A percentile compares a stretch with the other conserved stretches of the same genome.
Evolutionary conservation across 2,329 filamentous ascomycete genomes (phyloP).

Genomic region (Didymella arachidicola): DNA sequence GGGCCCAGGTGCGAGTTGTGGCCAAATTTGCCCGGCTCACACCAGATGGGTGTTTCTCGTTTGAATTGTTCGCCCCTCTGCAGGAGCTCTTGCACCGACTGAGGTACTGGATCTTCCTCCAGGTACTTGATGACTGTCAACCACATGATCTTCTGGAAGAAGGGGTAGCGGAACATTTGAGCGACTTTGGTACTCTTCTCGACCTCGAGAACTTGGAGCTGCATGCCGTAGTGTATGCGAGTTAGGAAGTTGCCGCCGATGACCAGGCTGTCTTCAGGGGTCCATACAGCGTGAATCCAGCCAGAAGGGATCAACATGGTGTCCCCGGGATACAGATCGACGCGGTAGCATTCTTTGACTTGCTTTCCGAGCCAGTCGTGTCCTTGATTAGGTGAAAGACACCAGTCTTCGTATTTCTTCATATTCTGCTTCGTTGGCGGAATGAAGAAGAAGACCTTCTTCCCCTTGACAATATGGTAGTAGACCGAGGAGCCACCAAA

Average conservation of each 20-base stretch:
- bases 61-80: constrained; percentile 64
- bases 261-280: constrained; percentile 72
- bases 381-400: constrained; percentile 70
- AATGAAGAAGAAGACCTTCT: constrained; percentile 76
- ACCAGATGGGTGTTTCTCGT: constrained; percentile 64
- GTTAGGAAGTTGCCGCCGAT: constrained; percentile 77
- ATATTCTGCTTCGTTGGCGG: constrained; percentile 72
- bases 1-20: constrained; percentile 60
- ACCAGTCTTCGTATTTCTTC: constrained; percentile 76
- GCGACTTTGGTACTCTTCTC: constrained; percentile 73
- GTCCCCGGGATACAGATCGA: constrained; percentile 71
- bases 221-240: constrained; percentile 70
- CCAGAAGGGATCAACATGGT: constrained; percentile 76
- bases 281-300: constrained; percentile 77
- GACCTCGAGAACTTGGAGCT: constrained; percentile 70
- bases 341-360: constrained; percentile 71
- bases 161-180: constrained; percentile 71
- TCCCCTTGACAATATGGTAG: constrained; percentile 73
- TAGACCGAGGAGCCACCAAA: constrained; percentile 75
- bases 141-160: constrained; percentile 75
- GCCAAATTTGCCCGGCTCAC: constrained; percentile 64
- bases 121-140: constrained; percentile 70
- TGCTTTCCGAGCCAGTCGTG: constrained; percentile 70
- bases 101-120: constrained; percentile 69
- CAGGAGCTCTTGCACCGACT: constrained; percentile 63